Base-by-base conservation (phyloP, 2,329 filamentous ascomycete species). In the Alternaria angustiovoidea region DNA sequence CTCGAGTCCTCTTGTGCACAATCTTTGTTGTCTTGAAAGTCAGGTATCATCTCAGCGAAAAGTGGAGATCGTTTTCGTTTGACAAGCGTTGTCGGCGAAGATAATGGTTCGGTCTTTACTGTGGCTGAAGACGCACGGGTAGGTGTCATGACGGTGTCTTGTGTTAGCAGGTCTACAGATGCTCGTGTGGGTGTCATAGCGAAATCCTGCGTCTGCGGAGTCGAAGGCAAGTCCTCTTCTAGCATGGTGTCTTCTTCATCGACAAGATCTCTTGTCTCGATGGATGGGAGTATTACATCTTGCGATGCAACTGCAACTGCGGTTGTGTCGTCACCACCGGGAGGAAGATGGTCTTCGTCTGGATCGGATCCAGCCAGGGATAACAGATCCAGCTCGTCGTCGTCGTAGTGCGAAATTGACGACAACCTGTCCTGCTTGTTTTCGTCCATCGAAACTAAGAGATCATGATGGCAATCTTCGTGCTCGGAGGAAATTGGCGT, bases 401-500 rank as follows among this genome's bases (percentile, higher is more conserved):
- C 66, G 26, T 74, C 62, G 41, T 62, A 75, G 26, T 72, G 67
- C 4, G 53, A 61, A 26, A 63, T 67, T 4, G 70, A 68, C 2
- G 67, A 61, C n/a, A 65, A 38, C 2, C 46, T 26, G 11, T 61
- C 34, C 3, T 47, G 36, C 12, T 24, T 6, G 1, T 11, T 30
- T 14, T 18, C 20, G 18, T 30, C 14, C 9, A 14, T 41, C 18
- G 34, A 32, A 26, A 51, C 39, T 8, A 54, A 24, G 7, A 48
- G 36, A 6, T 22, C 5, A 1, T 41, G 44, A 2, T 54, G 43
- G n/a, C 20, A 36, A 0, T 69, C 62, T 9, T 64, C 59, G 5
- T 72, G 62, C 38, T 65, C 63, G 3, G 69, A 59, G 9, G 72
- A 75, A 43, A 61, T 72, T 3, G 75, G 75, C 16, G 75, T 77